These are phyloP conservation scores for Sarcomyxa edulis DNA, from an alignment of 768 basidiomycete genomes.

Conservation along the genomic window DNA sequence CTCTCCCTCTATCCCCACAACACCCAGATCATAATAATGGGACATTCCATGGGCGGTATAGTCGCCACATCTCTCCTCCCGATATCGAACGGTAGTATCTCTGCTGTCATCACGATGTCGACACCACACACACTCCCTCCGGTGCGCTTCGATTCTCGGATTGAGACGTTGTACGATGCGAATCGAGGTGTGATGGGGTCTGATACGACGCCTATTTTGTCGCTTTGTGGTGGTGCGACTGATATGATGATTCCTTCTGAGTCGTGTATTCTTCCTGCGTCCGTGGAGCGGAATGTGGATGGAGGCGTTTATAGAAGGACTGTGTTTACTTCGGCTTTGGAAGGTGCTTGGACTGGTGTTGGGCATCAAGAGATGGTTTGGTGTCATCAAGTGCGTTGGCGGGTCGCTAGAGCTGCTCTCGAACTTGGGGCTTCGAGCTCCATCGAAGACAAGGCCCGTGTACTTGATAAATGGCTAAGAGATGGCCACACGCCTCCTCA, in stretches of 20 bases:
- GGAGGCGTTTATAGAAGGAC: slow-evolving; percentile 42
- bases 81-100: slow-evolving; percentile 54
- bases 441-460: slow-evolving; percentile 19
- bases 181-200: slow-evolving; percentile 33
- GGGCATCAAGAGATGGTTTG: slow-evolving; percentile 97
- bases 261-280: slow-evolving; percentile 68
- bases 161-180: slow-evolving; percentile 65
- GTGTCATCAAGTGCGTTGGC: slow-evolving; percentile 97
- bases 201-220: slow-evolving; percentile 65
- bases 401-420: slow-evolving; percentile 73
- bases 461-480: slow-evolving; percentile 65
- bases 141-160: slow-evolving; percentile 76
- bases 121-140: slow-evolving; percentile 89
- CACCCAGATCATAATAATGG: slow-evolving; percentile 72
- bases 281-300: slow-evolving; percentile 8
- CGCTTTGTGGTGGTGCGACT: slow-evolving; percentile 87
- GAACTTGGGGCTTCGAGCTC: slow-evolving; percentile 45
- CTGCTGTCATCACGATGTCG: slow-evolving; percentile 91
- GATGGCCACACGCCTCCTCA: slow-evolving; percentile 49
- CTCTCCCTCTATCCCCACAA: slow-evolving; percentile 65
- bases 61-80: slow-evolving; percentile 81
- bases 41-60: slow-evolving; percentile 97
- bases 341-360: slow-evolving; percentile 93
- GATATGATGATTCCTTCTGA: slow-evolving; percentile 93
- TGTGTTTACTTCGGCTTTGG: slow-evolving; percentile 81